A percentile compares a stretch with the other conserved stretches of the same genome.
These are phyloP conservation scores for Phyllosticta citriasiana DNA, from an alignment of 2,329 filamentous ascomycete species.

Conservation along the genomic window DNA sequence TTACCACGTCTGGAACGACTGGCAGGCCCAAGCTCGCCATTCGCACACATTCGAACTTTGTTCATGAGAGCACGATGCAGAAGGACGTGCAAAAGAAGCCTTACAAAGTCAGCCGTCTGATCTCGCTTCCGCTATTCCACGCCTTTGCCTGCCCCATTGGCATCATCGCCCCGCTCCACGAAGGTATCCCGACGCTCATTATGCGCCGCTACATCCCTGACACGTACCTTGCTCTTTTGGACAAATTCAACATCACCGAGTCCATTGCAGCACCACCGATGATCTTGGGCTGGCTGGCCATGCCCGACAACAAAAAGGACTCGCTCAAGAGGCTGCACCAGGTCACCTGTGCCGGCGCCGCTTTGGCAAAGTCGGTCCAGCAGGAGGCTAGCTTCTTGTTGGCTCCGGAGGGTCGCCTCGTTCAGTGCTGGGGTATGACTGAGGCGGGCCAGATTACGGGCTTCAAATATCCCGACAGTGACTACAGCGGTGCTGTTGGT, in stretches of 20 bases:
- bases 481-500: constrained; percentile 1
- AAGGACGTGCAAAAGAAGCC: background rate
- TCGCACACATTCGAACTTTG: constrained; percentile 28
- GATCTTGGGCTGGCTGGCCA: background rate
- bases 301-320: background rate
- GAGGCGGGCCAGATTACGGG: background rate
- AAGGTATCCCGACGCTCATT: background rate
- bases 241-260: background rate
- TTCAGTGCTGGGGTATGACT: constrained; percentile 2
- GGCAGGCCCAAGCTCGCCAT: constrained; percentile 24
- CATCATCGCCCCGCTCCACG: background rate
- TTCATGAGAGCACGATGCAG: constrained; percentile 12
- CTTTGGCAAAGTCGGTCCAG: background rate
- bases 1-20: constrained; percentile 33
- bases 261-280: background rate
- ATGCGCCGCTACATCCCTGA: background rate
- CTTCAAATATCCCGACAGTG: background rate
- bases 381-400: background rate
- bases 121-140: background rate
- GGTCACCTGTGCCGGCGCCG: background rate
- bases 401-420: background rate
- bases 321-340: background rate
- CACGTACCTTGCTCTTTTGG: background rate
- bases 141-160: background rate
- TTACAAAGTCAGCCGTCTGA: background rate